phyloP scores from a whole-genome alignment of 2,329 filamentous ascomycete species.

The Purpureocillium takamizusanense region DNA sequence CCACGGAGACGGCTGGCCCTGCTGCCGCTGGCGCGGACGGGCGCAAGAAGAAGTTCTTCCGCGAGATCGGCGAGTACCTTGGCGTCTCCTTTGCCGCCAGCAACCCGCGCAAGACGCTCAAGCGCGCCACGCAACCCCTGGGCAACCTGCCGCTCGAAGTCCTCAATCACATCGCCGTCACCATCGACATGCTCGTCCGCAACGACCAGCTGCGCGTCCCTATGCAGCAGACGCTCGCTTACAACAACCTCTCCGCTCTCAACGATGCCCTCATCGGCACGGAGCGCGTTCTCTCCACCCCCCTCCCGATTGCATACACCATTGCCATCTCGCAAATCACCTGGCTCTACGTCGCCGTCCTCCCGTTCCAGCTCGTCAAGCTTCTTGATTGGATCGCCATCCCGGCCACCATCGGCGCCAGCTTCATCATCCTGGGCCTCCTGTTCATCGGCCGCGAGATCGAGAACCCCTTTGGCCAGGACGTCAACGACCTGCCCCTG shows the following conservation, averaged over 20 bases:
- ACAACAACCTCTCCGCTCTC: slow-evolving; percentile 52
- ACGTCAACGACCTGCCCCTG: slow-evolving; percentile 74
- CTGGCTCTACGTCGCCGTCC: slow-evolving; percentile 71
- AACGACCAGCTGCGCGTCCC: slow-evolving; percentile 46
- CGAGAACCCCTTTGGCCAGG: slow-evolving; percentile 76
- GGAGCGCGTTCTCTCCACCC: slow-evolving; percentile 74
- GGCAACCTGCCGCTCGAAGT: slow-evolving; percentile 82
- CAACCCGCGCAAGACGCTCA: slow-evolving; percentile 71
- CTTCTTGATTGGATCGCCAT: slow-evolving; percentile 66
- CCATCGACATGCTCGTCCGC: slow-evolving; percentile 51
- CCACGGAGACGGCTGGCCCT: slow-evolving; percentile 29
- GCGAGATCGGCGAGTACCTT: slow-evolving; percentile 61
- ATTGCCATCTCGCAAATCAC: slow-evolving; percentile 83
- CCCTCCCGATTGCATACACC: slow-evolving; percentile 72
- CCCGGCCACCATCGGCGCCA: slow-evolving; percentile 61
- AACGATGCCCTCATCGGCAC: slow-evolving; percentile 66
- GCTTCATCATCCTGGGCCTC: slow-evolving; percentile 77
- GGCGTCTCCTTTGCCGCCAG: slow-evolving; percentile 68
- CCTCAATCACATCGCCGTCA: slow-evolving; percentile 60
- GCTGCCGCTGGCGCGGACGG: slow-evolving; percentile 16
- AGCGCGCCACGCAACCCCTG: slow-evolving; percentile 61
- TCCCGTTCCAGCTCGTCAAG: slow-evolving; percentile 70
- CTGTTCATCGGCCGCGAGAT: slow-evolving; percentile 68
- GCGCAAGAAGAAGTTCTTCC: slow-evolving; percentile 44
- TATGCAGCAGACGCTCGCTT: slow-evolving; percentile 51